Evolutionary conservation across 768 basidiomycete species (phyloP).

Genomic region (Rhizopogon salebrosus): DNA sequence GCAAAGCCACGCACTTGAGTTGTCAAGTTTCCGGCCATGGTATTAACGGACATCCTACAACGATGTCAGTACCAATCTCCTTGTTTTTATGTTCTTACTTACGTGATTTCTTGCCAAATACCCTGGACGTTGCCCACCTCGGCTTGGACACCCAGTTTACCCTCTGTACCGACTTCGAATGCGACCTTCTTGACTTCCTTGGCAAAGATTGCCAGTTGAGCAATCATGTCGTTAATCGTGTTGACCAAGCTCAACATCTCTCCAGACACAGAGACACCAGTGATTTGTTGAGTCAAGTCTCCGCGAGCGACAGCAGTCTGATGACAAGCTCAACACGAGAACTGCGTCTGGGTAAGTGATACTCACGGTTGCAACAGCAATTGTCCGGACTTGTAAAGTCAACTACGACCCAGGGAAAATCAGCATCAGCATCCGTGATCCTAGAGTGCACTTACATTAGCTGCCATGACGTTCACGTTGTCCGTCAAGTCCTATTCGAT

Average conservation of each 20-base stretch:
- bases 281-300: slow-evolving; percentile 90
- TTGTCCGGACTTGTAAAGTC: slow-evolving; percentile 90
- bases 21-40: slow-evolving; percentile 95
- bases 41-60: slow-evolving; percentile 86
- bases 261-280: slow-evolving; percentile 87
- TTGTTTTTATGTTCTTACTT: slow-evolving; percentile 25
- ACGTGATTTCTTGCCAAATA: slow-evolving; percentile 99
- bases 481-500: slow-evolving; percentile 71
- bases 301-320: slow-evolving; percentile 90
- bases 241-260: slow-evolving; percentile 96
- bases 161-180: slow-evolving; percentile 95
- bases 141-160: slow-evolving; percentile 97
- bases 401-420: slow-evolving; percentile 40
- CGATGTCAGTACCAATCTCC: not conserved
- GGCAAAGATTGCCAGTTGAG: slow-evolving; percentile 63
- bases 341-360: not conserved
- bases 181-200: slow-evolving; percentile 92
- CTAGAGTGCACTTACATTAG: slow-evolving; percentile 55
- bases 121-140: slow-evolving; percentile 96
- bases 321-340: slow-evolving; percentile 6
- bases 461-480: slow-evolving; percentile 94
- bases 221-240: slow-evolving; percentile 92
- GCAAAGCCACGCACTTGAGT: slow-evolving; percentile 99
- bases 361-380: slow-evolving; percentile 85
- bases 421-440: not conserved